These are phyloP conservation scores for Heimioporus sp. DNA, from an alignment of 768 basidiomycete species.

Conservation along the genomic window DNA sequence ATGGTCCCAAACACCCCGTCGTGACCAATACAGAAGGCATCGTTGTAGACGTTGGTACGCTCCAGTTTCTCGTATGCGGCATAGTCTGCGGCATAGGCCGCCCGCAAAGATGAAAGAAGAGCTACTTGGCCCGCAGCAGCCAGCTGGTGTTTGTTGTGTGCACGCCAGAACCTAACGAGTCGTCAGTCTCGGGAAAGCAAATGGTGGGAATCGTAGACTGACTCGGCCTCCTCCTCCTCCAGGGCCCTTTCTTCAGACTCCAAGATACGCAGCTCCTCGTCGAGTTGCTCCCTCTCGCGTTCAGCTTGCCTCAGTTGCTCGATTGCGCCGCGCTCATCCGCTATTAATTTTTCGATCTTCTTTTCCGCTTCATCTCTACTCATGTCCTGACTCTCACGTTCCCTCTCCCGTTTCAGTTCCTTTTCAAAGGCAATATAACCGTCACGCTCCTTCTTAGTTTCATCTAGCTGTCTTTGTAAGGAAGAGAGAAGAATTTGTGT, in stretches of 20 bases:
- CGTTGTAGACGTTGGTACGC: conserved; percentile 92
- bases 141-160: conserved; percentile 71
- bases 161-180: conserved; percentile 70
- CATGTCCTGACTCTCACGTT: conserved; percentile 61
- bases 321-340: conserved; percentile 65
- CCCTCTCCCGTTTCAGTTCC: conserved; percentile 78
- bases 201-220: conserved; percentile 29
- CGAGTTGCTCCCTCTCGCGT: conserved; percentile 71
- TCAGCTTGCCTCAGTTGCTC: conserved; percentile 77
- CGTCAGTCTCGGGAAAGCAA: conserved; percentile 1
- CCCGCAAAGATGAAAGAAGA: conserved; percentile 68
- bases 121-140: conserved; percentile 62
- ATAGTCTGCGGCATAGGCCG: conserved; percentile 77
- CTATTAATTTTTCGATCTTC: conserved; percentile 69
- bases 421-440: conserved; percentile 93
- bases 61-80: conserved; percentile 80
- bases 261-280: conserved; percentile 64
- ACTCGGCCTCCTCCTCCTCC: conserved; percentile 85
- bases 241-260: conserved; percentile 77
- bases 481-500: conserved; percentile 75
- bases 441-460: conserved; percentile 88
- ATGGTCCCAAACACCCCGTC: conserved; percentile 98
- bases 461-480: conserved; percentile 80
- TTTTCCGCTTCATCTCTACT: conserved; percentile 65
- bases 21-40: conserved; percentile 93